Evolutionary conservation across 352 stramenopile genomes (phyloP).

Genomic region (Aphanomyces euteiches): DNA sequence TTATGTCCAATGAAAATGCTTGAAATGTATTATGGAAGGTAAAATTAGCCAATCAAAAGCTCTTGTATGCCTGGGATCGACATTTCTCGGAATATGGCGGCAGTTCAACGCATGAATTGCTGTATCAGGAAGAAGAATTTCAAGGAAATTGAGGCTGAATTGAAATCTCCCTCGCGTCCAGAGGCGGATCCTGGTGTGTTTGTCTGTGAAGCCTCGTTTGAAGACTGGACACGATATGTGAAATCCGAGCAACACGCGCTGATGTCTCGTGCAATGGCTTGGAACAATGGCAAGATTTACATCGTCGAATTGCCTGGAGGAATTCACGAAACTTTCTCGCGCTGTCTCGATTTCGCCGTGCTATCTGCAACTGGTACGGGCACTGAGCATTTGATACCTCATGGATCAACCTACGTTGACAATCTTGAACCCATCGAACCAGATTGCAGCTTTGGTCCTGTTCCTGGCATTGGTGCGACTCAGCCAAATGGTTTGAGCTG

Average conservation of each 20-base stretch:
- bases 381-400: conserved; percentile 18
- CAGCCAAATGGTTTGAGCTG: conserved; percentile 19
- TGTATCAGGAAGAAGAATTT: not conserved
- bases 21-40: too few relatives aligned
- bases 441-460: conserved; percentile 30
- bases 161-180: not conserved
- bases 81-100: not conserved
- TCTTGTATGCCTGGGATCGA: too few relatives aligned
- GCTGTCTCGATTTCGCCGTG: conserved; percentile 3
- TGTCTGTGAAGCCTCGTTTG: conserved; percentile 18
- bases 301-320: conserved; percentile 27
- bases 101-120: not conserved
- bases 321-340: conserved; percentile 17
- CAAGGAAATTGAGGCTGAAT: not conserved
- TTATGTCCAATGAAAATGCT: too few relatives aligned
- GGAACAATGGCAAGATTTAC: conserved; percentile 32
- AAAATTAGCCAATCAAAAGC: too few relatives aligned
- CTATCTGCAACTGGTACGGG: conserved; percentile 14
- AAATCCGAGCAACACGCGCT: conserved; percentile 21
- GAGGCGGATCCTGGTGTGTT: not conserved
- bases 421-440: conserved; percentile 25
- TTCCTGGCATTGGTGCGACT: conserved; percentile 21
- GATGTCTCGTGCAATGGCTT: conserved; percentile 29
- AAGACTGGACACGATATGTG: conserved; percentile 28
- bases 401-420: conserved; percentile 29